Conservation (phyloP, 768 basidiomycete species). For the Daedalea quercina region DNA sequence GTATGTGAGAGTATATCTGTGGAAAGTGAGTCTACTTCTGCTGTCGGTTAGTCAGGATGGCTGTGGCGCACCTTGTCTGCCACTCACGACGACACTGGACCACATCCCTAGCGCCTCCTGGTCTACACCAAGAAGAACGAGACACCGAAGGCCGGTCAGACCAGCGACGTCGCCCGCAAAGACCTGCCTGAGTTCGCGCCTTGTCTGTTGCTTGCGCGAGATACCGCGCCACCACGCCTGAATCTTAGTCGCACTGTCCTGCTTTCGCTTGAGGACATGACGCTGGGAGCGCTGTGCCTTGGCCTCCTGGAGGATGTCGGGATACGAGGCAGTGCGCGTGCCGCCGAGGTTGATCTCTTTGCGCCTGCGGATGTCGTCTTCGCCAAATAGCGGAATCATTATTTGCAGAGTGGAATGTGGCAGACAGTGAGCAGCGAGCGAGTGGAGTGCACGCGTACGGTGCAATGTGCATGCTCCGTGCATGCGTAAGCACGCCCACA, state of each 20-base stretch:
- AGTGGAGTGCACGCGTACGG: too few relatives aligned
- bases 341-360: conserved; percentile 78
- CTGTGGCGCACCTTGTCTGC: conserved; percentile 22
- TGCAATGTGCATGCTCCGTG: too few relatives aligned
- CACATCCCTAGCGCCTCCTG: conserved; percentile 40
- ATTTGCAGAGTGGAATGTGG: too few relatives aligned
- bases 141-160: conserved; percentile 54
- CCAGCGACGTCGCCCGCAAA: conserved; percentile 50
- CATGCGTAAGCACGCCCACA: too few relatives aligned
- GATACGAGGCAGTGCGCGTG: conserved; percentile 39
- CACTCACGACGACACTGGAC: conserved; percentile 31
- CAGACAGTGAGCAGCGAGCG: too few relatives aligned
- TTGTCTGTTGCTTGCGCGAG: conserved; percentile 32
- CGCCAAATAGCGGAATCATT: conserved; percentile 33
- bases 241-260: conserved; percentile 53
- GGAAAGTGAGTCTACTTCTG: not conserved
- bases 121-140: conserved; percentile 54
- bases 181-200: conserved; percentile 35
- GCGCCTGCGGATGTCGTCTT: conserved; percentile 35
- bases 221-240: conserved; percentile 69
- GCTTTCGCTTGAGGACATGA: conserved; percentile 42
- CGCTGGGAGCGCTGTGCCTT: conserved; percentile 56
- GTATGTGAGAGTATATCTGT: conserved; percentile 13
- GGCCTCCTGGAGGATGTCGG: conserved; percentile 55
- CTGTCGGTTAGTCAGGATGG: not conserved